Evolutionary conservation across 208 protist genomes (phyloP).

Genomic region (Leishmania martiniquensis): DNA sequence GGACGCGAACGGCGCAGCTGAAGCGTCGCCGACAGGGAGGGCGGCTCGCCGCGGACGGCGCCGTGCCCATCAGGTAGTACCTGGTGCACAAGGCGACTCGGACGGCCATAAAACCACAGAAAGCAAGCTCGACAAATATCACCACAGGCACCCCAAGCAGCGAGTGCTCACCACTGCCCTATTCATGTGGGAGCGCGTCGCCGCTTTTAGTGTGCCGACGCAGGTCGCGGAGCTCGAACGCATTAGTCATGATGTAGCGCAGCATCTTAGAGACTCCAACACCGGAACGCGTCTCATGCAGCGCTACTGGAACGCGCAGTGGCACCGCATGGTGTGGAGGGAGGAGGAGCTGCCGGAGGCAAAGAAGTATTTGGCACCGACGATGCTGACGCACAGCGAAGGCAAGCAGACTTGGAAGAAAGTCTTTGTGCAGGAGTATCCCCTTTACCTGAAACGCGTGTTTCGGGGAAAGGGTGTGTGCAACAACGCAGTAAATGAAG

Average conservation of each 20-base stretch:
- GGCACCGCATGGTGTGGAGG: conserved; percentile 60
- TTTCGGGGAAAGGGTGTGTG: conserved; percentile 42
- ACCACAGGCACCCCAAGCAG: conserved; percentile 49
- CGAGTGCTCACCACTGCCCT: conserved; percentile 39
- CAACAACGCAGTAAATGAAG: conserved; percentile 68
- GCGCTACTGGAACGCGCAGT: conserved; percentile 88
- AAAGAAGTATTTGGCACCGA: conserved; percentile 44
- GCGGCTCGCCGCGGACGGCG: not conserved
- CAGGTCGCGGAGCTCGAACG: conserved; percentile 59
- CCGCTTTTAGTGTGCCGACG: conserved; percentile 53
- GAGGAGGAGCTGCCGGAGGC: conserved; percentile 38
- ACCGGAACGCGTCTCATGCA: conserved; percentile 64
- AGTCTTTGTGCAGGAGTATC: conserved; percentile 73
- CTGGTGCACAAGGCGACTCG: not conserved
- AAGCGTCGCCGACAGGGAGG: not conserved
- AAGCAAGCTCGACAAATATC: not conserved
- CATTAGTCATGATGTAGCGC: conserved; percentile 53
- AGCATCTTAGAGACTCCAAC: conserved; percentile 39
- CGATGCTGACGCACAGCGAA: conserved; percentile 56
- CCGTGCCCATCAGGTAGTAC: not conserved
- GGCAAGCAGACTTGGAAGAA: conserved; percentile 68
- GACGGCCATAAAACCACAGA: not conserved
- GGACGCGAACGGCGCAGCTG: not conserved
- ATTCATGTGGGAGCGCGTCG: conserved; percentile 79
- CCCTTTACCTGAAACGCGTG: conserved; percentile 53